Evolutionary conservation across 2,329 filamentous ascomycete species (phyloP), one percentile per base, ranked within the genome.

Genomic region (Diaporthe helianthi): DNA sequence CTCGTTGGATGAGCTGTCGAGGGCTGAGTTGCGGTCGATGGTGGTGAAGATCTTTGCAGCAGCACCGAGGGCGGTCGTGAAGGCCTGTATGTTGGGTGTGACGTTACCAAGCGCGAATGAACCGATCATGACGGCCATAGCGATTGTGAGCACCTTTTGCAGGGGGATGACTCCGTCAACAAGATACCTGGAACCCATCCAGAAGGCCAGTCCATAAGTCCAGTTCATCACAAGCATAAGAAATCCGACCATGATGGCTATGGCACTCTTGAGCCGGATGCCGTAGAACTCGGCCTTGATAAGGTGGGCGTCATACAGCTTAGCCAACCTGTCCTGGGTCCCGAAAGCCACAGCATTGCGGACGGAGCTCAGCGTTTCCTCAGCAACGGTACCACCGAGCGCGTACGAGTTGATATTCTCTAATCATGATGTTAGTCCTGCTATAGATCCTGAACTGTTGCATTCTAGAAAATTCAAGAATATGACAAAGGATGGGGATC

Each of bases 321-420:
- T 86, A 13, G 95, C 93, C n/a, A 98, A 86, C 72, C 95, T 94
- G 68, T 95, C 92, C 79, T 98, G 94, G 0, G 94, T 98, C 52
- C 93, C 93, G 76, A 98, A 99, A 36, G 96, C 96, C 9, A 93
- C 90, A 8, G 95, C 92, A 76, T 97, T 98, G 72, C 96, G 90
- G 74, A 98, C 92, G 1, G 94, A 98, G 79, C 93, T 94, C 75
- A 99, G 87, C 66, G 98, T 95, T 80, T 99, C 96, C 77, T 98
- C 96, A 4, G 93, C 95, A 15, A 98, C 87, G 2, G 91, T 94
- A 68, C 94, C 95, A 72, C 94, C 95, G 60, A 89, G 84, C 31
- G 93, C 94, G 76, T 97, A 97, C 0, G 93, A 89, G 65, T 91
- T 85, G 60, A 98, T 84, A 1, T 92, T 91, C 69, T 88, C n/a